phyloP scores from a whole-genome alignment of 1,139 yeast genomes.

The Diutina rugosa region DNA sequence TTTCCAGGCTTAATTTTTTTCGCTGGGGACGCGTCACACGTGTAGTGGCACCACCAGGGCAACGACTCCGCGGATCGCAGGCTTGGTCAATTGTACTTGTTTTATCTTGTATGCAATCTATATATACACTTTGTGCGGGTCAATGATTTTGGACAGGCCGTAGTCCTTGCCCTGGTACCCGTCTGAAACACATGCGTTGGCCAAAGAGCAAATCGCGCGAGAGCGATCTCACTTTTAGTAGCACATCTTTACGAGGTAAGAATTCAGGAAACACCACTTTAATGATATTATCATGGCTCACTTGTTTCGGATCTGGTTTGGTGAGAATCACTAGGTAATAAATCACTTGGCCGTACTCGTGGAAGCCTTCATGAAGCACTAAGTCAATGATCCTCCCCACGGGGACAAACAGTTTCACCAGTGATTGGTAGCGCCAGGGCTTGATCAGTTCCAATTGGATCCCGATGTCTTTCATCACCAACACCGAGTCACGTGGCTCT shows the following conservation, averaged over 20 bases:
- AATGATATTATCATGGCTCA: slow-evolving; percentile 16
- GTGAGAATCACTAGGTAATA: slow-evolving; percentile 47
- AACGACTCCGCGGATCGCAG: too few relatives aligned
- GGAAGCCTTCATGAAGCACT: slow-evolving; percentile 58
- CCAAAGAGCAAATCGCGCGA: slow-evolving; percentile 28
- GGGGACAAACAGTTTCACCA: slow-evolving; percentile 27
- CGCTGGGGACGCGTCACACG: too few relatives aligned
- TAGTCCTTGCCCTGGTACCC: slow-evolving; percentile 34
- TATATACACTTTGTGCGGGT: neutral
- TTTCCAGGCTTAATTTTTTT: too few relatives aligned
- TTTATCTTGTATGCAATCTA: neutral
- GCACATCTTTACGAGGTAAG: slow-evolving; percentile 30
- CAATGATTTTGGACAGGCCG: slow-evolving; percentile 6
- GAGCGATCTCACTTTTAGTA: slow-evolving; percentile 26
- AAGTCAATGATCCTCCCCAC: slow-evolving; percentile 40
- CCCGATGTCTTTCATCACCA: slow-evolving; percentile 1
- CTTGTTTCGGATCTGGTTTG: slow-evolving; percentile 11
- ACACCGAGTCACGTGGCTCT: neutral
- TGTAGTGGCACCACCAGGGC: too few relatives aligned
- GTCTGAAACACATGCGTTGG: slow-evolving; percentile 22
- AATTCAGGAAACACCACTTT: slow-evolving; percentile 38
- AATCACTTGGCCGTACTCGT: slow-evolving; percentile 45
- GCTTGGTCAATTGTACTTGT: too few relatives aligned
- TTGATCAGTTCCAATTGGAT: neutral
- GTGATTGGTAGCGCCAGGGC: neutral